Percentiles rank a stretch among this genome's conserved stretches.
phyloP scores from a whole-genome alignment of 1,284 basidiomycete genomes.

The Ceratobasidium sp. region DNA sequence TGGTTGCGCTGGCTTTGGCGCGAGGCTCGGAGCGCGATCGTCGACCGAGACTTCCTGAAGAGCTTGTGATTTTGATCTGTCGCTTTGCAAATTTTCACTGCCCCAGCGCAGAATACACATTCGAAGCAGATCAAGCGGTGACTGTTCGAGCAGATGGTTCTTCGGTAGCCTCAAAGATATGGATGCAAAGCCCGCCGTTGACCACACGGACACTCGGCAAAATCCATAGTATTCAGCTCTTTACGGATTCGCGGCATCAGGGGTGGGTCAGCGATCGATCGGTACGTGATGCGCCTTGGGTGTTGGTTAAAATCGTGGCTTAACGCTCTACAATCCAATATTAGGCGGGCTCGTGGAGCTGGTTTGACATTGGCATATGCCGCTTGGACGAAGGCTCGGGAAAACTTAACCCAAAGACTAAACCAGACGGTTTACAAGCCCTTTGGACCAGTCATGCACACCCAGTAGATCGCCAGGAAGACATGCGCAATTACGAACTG shows the following conservation, averaged over 20 bases:
- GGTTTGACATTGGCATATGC: slow-evolving; percentile 29
- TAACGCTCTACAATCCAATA: background rate
- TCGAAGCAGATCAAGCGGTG: background rate
- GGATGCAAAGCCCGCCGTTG: slow-evolving; percentile 13
- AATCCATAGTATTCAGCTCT: slow-evolving; percentile 27
- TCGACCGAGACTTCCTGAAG: slow-evolving; percentile 19
- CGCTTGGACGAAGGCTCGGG: background rate
- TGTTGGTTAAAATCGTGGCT: too few relatives aligned
- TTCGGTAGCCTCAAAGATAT: background rate
- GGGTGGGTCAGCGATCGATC: slow-evolving; percentile 22
- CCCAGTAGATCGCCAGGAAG: background rate
- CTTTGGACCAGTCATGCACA: slow-evolving; percentile 21
- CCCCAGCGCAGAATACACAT: background rate
- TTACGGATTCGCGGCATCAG: slow-evolving; percentile 23
- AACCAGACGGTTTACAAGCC: background rate
- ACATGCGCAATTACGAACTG: background rate
- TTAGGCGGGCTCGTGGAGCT: slow-evolving; percentile 36
- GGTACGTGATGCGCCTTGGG: slow-evolving; percentile 1
- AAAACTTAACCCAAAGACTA: background rate
- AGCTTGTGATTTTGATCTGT: slow-evolving; percentile 35
- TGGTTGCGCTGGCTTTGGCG: slow-evolving; percentile 16
- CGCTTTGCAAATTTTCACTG: slow-evolving; percentile 1
- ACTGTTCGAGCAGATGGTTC: background rate
- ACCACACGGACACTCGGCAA: background rate
- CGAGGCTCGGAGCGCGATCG: slow-evolving; percentile 8